phyloP scores from a whole-genome alignment of 2,329 filamentous ascomycete species.

The Pseudogymnoascus sp. region DNA sequence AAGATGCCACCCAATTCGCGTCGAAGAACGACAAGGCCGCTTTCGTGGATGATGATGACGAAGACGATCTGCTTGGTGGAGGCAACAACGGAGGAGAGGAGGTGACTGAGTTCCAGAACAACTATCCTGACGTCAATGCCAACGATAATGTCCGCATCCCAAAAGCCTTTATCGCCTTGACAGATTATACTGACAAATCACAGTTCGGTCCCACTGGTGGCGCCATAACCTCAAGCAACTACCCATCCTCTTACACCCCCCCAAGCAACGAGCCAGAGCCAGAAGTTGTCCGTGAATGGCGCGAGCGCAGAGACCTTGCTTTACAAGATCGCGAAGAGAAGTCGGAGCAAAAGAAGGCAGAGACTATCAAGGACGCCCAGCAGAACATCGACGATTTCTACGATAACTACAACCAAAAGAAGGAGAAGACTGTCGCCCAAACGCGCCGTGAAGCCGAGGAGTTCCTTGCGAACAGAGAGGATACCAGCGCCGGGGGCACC shows the following conservation, averaged over 20 bases:
- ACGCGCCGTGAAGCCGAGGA: conserved; percentile 88
- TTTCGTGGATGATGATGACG: conserved; percentile 57
- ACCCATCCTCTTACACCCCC: conserved; percentile 22
- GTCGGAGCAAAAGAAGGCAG: conserved; percentile 71
- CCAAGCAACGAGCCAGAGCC: conserved; percentile 70
- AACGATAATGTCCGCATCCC: conserved; percentile 55
- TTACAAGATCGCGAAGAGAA: conserved; percentile 79
- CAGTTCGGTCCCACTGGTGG: conserved; percentile 44
- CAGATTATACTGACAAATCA: conserved; percentile 4
- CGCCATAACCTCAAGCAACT: conserved; percentile 64
- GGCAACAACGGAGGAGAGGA: conserved; percentile 40
- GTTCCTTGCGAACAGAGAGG: conserved; percentile 81
- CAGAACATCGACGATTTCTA: conserved; percentile 98
- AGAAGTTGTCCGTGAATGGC: conserved; percentile 85
- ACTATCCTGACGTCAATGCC: conserved; percentile 72
- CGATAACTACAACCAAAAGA: conserved; percentile 98
- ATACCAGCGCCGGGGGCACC: conserved; percentile 88
- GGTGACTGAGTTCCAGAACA: conserved; percentile 64
- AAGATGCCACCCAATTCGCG: conserved; percentile 86
- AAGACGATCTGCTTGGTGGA: conserved; percentile 61
- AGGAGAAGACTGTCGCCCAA: conserved; percentile 85
- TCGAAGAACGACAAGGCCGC: conserved; percentile 64
- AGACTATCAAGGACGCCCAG: conserved; percentile 82
- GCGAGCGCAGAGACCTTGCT: conserved; percentile 76
- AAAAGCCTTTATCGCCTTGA: not conserved